Conservation (phyloP, 2,329 filamentous ascomycete genomes). For the Setomelanomma holmii region DNA sequence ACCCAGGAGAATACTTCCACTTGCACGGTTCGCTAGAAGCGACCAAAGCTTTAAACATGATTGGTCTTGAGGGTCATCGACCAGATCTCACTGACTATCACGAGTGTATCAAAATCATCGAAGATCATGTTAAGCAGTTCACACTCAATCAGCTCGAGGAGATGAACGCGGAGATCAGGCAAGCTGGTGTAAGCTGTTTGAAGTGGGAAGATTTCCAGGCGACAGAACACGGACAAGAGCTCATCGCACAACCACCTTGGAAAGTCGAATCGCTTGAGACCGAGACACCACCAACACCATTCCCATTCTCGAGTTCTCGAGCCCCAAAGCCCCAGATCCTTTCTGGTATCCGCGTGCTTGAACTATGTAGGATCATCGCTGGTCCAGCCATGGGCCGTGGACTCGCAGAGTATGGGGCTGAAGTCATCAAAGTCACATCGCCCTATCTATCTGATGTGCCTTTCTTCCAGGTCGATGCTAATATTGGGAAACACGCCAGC, state of each 20-base stretch:
- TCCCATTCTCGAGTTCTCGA: conserved; percentile 52
- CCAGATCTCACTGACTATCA: conserved; percentile 63
- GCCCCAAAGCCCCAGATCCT: conserved; percentile 50
- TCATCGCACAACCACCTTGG: conserved; percentile 54
- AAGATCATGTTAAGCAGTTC: conserved; percentile 51
- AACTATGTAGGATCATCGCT: conserved; percentile 77
- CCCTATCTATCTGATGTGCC: conserved; percentile 73
- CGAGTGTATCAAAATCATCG: conserved; percentile 50
- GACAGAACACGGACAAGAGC: conserved; percentile 50
- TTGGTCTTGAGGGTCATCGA: conserved; percentile 68
- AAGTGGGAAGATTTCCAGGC: conserved; percentile 51
- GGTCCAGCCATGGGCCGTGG: conserved; percentile 75
- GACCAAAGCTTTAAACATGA: conserved; percentile 72
- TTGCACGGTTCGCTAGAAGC: conserved; percentile 79
- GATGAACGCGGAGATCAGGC: conserved; percentile 51
- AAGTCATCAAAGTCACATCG: conserved; percentile 75
- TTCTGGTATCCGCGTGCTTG: conserved; percentile 73
- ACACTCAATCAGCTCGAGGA: conserved; percentile 50
- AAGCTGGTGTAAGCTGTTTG: conserved; percentile 52
- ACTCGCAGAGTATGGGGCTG: conserved; percentile 77
- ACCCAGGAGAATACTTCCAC: conserved; percentile 73
- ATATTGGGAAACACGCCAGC: conserved; percentile 72
- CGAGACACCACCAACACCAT: conserved; percentile 57
- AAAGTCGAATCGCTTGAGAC: conserved; percentile 60
- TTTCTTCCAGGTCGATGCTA: conserved; percentile 75